Percentiles rank a stretch among this genome's conserved stretches.
These are phyloP conservation scores for Leishmania arabica DNA, from an alignment of 208 protist genomes.

Conservation along the genomic window DNA sequence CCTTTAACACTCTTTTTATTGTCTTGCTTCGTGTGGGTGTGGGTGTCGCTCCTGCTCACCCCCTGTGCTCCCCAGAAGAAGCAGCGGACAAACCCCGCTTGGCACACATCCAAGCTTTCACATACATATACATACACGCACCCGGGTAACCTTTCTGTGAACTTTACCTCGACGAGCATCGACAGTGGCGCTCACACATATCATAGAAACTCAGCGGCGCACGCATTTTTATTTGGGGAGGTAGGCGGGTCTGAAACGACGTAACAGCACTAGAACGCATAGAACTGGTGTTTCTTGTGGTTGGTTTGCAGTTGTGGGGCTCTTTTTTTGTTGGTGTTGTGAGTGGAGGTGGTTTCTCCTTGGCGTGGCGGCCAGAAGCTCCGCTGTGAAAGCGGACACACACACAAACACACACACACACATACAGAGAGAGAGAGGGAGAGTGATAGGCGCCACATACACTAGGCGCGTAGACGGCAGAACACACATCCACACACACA, in stretches of 20 bases:
- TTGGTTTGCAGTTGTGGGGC: background rate
- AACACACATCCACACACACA: background rate
- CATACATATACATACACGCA: slow-evolving; percentile 1
- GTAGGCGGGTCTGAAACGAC: background rate
- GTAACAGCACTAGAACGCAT: background rate
- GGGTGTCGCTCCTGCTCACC: background rate
- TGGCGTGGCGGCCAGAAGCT: background rate
- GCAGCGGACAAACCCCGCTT: background rate
- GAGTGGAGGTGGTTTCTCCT: background rate
- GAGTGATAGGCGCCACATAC: no score
- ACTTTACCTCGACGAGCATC: background rate
- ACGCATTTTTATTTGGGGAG: background rate
- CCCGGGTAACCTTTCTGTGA: background rate
- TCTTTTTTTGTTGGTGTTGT: no score
- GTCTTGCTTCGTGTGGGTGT: background rate
- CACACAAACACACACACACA: background rate
- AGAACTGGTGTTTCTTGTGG: background rate
- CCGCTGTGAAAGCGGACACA: background rate
- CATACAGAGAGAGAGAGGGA: background rate
- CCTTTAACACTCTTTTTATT: background rate
- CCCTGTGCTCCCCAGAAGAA: background rate
- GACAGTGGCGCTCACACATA: background rate
- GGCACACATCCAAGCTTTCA: background rate
- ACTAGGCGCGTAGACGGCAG: background rate
- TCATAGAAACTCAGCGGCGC: background rate